A percentile compares a stretch with the other conserved stretches of the same genome.
These are phyloP conservation scores for Paxillus involutus DNA, from an alignment of 768 basidiomycete genomes.

Conservation along the genomic window DNA sequence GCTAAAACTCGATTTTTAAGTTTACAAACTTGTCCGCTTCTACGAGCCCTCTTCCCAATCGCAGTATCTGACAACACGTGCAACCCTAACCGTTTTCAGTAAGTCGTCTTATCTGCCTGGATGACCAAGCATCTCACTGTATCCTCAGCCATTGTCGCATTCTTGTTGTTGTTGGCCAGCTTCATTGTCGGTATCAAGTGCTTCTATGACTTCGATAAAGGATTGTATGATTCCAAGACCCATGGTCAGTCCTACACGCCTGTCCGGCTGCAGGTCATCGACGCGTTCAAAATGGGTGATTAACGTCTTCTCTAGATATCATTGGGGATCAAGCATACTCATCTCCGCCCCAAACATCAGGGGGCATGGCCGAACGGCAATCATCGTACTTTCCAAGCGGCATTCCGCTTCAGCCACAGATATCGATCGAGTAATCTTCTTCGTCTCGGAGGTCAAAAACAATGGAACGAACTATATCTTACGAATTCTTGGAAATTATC, in stretches of 20 bases:
- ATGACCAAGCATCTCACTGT: background rate
- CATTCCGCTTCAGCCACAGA: slow-evolving; percentile 55
- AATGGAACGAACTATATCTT: background rate
- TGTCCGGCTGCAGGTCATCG: slow-evolving; percentile 25
- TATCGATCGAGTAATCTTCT: slow-evolving; percentile 71
- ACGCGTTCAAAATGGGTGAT: slow-evolving; percentile 36
- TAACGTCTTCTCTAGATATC: slow-evolving; percentile 43
- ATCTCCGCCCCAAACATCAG: slow-evolving; percentile 37
- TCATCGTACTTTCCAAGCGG: slow-evolving; percentile 50
- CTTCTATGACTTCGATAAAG: slow-evolving; percentile 80
- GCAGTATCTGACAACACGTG: slow-evolving; percentile 71
- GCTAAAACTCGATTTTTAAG: slow-evolving; percentile 34
- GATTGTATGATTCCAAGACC: slow-evolving; percentile 71
- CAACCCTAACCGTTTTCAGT: slow-evolving; percentile 84
- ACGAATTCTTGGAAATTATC: slow-evolving; percentile 6
- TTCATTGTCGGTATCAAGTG: slow-evolving; percentile 78
- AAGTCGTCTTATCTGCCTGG: slow-evolving; percentile 21
- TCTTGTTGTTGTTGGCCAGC: slow-evolving; percentile 70
- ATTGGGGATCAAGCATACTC: slow-evolving; percentile 46
- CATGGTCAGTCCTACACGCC: slow-evolving; percentile 58
- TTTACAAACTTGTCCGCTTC: slow-evolving; percentile 86
- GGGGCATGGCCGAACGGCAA: slow-evolving; percentile 46
- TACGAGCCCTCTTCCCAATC: slow-evolving; percentile 57
- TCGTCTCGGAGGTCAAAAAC: background rate
- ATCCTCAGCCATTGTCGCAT: slow-evolving; percentile 65